Percentiles rank a stretch among this genome's conserved stretches.
Conservation (phyloP, 441 rosid species). For the Pelargonium myrrhifolium region DNA sequence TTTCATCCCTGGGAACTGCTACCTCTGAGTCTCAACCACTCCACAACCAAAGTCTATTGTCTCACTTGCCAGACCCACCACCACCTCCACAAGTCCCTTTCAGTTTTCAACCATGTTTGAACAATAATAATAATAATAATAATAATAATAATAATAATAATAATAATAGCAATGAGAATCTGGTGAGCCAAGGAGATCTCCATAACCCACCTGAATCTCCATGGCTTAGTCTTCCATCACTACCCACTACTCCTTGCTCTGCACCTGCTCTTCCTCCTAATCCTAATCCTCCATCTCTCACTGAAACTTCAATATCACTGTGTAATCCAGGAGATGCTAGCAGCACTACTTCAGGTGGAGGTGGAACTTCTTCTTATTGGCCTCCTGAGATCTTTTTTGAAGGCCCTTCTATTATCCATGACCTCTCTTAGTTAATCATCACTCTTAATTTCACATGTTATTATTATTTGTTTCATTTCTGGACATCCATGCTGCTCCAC, state of each 20-base stretch:
- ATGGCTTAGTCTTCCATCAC: slow-evolving; percentile 43
- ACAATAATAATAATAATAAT: slow-evolving; percentile 19
- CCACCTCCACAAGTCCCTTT: slow-evolving; percentile 57
- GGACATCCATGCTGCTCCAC: background rate
- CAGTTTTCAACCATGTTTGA: slow-evolving; percentile 61
- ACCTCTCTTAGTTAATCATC: slow-evolving; percentile 32
- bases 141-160: too few relatives aligned
- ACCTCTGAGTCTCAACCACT: slow-evolving; percentile 52
- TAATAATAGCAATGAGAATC: too few relatives aligned
- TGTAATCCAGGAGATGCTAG: slow-evolving; percentile 44
- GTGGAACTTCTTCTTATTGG: slow-evolving; percentile 49
- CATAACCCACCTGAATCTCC: slow-evolving; percentile 33
- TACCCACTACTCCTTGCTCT: slow-evolving; percentile 22
- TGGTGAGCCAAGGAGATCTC: slow-evolving; percentile 30
- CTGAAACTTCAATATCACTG: slow-evolving; percentile 27
- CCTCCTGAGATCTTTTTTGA: slow-evolving; percentile 48
- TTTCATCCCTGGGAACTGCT: slow-evolving; percentile 22
- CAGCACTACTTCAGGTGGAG: slow-evolving; percentile 51
- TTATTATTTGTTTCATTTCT: background rate
- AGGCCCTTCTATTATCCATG: slow-evolving; percentile 39
- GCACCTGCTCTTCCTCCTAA: slow-evolving; percentile 18
- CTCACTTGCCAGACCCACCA: slow-evolving; percentile 31
- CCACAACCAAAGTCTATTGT: slow-evolving; percentile 40
- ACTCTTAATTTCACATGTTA: background rate
- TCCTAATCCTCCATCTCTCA: background rate